A percentile compares a stretch with the other conserved stretches of the same genome.
Evolutionary conservation across 805 yeast species (phyloP).

Genomic region (Saccharomycopsis selenospora): DNA sequence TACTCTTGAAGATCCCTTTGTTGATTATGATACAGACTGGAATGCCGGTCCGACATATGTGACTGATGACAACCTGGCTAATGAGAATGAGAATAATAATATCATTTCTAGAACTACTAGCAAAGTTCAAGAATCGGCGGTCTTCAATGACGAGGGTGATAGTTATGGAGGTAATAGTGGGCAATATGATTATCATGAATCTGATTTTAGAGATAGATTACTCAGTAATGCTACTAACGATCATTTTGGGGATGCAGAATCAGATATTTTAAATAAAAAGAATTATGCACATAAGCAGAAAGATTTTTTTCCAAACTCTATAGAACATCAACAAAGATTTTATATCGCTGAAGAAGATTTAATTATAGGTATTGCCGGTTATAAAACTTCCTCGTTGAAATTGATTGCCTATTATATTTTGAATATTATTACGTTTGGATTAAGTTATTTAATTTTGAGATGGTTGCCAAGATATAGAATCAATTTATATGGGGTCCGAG

Average conservation of each 20-base stretch:
- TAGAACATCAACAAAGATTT: conserved; percentile 61
- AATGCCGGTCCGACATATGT: conserved; percentile 33
- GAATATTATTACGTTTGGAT: conserved; percentile 58
- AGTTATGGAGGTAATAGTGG: conserved; percentile 21
- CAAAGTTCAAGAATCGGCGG: background rate
- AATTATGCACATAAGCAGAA: conserved; percentile 24
- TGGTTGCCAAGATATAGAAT: conserved; percentile 84
- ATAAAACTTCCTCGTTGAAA: conserved; percentile 45
- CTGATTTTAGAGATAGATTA: conserved; percentile 15
- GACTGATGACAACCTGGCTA: background rate
- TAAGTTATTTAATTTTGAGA: conserved; percentile 63
- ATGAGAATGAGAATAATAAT: background rate
- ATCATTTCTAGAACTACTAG: background rate
- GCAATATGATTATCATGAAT: conserved; percentile 24
- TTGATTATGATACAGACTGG: conserved; percentile 73
- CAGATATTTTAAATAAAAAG: conserved; percentile 11
- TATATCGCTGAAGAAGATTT: conserved; percentile 94
- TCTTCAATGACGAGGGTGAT: conserved; percentile 17
- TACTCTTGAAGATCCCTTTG: conserved; percentile 53
- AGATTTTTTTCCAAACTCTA: conserved; percentile 37
- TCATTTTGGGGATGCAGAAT: conserved; percentile 9
- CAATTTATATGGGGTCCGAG: conserved; percentile 52
- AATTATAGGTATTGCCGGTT: conserved; percentile 92
- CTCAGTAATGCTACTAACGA: conserved; percentile 17
- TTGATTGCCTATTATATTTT: conserved; percentile 42